Conservation (phyloP, 306 rosid species). For the Sophora flavescens region DNA sequence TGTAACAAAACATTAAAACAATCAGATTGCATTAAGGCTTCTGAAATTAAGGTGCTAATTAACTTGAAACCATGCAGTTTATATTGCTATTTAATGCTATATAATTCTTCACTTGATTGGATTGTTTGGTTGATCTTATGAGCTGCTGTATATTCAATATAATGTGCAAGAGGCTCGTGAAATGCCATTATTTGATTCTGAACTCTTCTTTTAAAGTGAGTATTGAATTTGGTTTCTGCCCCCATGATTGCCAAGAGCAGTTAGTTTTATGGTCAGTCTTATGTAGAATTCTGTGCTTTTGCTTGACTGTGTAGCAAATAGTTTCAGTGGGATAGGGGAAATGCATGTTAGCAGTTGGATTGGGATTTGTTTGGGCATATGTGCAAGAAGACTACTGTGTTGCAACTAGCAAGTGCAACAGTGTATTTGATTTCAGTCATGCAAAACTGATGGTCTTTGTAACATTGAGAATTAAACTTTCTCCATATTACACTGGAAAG, state of each 20-base stretch:
- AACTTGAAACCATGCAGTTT: neutral
- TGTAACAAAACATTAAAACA: neutral
- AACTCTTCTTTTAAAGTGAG: neutral
- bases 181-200: neutral
- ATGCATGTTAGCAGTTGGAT: too few relatives aligned
- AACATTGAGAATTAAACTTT: too few relatives aligned
- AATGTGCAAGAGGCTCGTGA: conserved; percentile 6
- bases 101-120: conserved; percentile 4
- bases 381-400: too few relatives aligned
- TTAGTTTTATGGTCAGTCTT: neutral
- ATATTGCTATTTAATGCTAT: neutral
- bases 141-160: neutral
- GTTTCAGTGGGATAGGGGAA: too few relatives aligned
- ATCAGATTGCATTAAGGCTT: conserved; percentile 11
- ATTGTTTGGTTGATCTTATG: neutral
- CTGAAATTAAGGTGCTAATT: neutral
- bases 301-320: too few relatives aligned
- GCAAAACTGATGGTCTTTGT: too few relatives aligned
- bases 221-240: too few relatives aligned
- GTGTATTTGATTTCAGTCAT: too few relatives aligned
- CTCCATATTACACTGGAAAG: too few relatives aligned
- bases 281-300: neutral
- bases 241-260: neutral
- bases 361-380: too few relatives aligned
- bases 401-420: too few relatives aligned